Evolutionary conservation across 2,329 filamentous ascomycete genomes (phyloP), one percentile per base, ranked within the genome.

Genomic region (Zymoseptoria tritici): DNA sequence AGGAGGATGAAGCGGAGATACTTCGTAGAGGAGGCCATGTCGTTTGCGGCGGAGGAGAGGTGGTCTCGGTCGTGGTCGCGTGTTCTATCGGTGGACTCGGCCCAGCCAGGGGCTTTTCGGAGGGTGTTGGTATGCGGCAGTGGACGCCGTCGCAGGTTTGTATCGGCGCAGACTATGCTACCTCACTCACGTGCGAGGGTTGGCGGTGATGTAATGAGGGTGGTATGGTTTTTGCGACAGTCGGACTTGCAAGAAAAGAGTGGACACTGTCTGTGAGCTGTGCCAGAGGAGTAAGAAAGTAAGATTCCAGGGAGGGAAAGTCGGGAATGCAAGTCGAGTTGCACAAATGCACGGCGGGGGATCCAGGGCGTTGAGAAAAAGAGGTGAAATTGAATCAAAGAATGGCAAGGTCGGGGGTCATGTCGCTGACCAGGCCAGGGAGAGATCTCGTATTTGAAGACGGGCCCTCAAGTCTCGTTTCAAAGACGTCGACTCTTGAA

Each of bases 1-100:
- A 96, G 85, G 72, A 94, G 81, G 74, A 96, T 79, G 72, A 86
- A 86, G 68, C 84, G 82, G 66, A 85, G 71, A 71, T 91, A 90
- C 77, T 89, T 86, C 76, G 87, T 85, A 67, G 84, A 86, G 73
- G 86, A 86, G 61, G 85, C 83, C 77, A 86, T 86, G 80, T 82
- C 53, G 58, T 49, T 11, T 9, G 52, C 2, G 26, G 26, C 26
- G 52, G 1, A 11, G 52, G 24, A 21, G n/a, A 22, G 3, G 22
- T 9, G 20, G 11, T 22, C 22, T 4, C 31, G 16, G 21, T 13
- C 20, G 52, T 53, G 16, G 51, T 13, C 20, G 52, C 13, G 16
- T 29, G 20, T 19, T 53, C 22, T 24, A 29, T 19, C 22, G 29
- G 13, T 16, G 29, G 22, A 53, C 22, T 24, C 22, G 29, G 52